phyloP scores from a whole-genome alignment of 202 grass and related monocot genomes.

The Saccharum hybrid region DNA sequence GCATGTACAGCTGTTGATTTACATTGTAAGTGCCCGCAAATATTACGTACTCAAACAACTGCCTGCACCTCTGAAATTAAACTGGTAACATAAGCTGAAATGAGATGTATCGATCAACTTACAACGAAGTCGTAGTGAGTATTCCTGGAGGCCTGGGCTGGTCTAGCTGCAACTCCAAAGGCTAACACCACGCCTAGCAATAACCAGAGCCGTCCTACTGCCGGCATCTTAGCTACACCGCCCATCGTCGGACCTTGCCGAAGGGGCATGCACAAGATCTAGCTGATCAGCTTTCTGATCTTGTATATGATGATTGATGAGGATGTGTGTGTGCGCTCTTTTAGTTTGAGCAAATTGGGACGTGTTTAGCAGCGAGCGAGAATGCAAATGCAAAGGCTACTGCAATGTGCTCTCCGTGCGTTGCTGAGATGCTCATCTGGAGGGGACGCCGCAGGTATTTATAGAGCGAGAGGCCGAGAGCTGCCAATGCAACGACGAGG shows the following conservation, averaged over 20 bases:
- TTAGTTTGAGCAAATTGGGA: neutral
- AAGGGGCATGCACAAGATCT: too few species aligned
- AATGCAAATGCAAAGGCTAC: too few species aligned
- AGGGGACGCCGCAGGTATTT: neutral
- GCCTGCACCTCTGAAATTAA: neutral
- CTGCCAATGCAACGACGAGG: too few species aligned
- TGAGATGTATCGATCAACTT: neutral
- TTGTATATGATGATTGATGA: too few species aligned
- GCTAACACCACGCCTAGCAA: too few species aligned
- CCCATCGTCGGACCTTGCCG: neutral
- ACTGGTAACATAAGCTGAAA: neutral
- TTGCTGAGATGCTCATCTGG: neutral
- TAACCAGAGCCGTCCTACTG: slow-evolving; percentile 20
- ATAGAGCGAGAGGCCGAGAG: neutral
- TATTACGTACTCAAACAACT: too few species aligned
- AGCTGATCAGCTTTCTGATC: neutral
- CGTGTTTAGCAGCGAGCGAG: too few species aligned
- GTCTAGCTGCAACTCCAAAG: too few species aligned
- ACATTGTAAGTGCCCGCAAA: too few species aligned
- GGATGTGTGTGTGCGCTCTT: too few species aligned
- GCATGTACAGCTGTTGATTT: neutral
- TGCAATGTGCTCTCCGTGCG: neutral
- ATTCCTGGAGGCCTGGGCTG: slow-evolving; percentile 1
- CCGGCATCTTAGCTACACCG: neutral
- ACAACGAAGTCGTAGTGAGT: slow-evolving; percentile 51